Base-by-base conservation (phyloP, 768 basidiomycete genomes). In the Pleurotus cornucopiae region DNA sequence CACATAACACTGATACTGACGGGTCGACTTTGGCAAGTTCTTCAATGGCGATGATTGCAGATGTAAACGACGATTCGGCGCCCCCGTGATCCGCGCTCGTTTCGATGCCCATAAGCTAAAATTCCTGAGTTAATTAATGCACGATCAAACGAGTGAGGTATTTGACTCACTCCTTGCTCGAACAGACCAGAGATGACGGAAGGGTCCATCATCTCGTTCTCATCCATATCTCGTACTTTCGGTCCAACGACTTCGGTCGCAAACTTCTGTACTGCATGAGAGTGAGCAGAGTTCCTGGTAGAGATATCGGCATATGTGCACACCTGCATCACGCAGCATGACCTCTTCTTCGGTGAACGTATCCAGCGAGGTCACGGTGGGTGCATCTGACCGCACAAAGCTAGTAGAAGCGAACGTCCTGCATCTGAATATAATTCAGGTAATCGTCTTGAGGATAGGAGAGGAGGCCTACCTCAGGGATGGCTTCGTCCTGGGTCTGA, bases 11-110 rank as follows among this genome's bases (percentile, higher is more conserved):
- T 3, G 95, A 97, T 13, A 99, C 96, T 2, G 91, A 91, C 0
- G 97, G 93, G 69, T 99, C 97, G 38, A 98, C 78, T 65, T 91
- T 94, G 34, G 97, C 96, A 25, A 99, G 87, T 68, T 99, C 97
- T 64, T 99, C 97, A 45, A 99, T 94, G 18, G 87, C 91, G 62
- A 99, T 94, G 63, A 99, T 92, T 16, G 97, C 95, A 1, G 92
- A 86, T 0, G 89, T 97, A 72, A 99, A 99, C 2, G 92, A 93
- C 26, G 83, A 88, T 64, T 89, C 95, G 3, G 95, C 80, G 37
- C 97, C 97, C 3, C 89, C 91, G 57, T 90, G 81, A 20, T 88
- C 91, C 14, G 81, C 79, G 47, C 79, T 81, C 5, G 93, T 98
- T 73, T 98, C 97, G 57, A 99, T 96, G 38, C 92, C 96, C 97